Conservation (phyloP, 2,329 filamentous ascomycete genomes). For the Pseudocercospora cruenta region DNA sequence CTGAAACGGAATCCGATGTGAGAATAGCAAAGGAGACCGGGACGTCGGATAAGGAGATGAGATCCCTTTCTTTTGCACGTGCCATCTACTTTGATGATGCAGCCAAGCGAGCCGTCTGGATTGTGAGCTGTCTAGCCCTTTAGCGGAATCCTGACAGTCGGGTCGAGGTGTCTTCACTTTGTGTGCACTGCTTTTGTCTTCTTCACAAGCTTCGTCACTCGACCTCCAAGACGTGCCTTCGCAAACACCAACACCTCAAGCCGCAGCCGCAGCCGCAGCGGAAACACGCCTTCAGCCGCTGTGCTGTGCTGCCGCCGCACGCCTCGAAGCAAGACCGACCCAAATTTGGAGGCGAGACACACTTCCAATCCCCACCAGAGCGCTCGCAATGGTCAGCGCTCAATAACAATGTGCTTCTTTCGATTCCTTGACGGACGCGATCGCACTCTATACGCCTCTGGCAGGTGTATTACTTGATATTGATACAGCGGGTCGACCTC, state of each 20-base stretch:
- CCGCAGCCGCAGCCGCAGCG: too few relatives aligned
- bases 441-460: not conserved
- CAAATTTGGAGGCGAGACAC: not conserved
- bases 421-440: not conserved
- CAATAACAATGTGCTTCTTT: not conserved
- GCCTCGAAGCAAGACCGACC: not conserved
- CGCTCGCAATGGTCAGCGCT: slow-evolving; percentile 1
- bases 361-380: not conserved
- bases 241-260: not conserved
- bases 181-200: too few relatives aligned
- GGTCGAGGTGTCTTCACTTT: not conserved
- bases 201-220: not conserved
- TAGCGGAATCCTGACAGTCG: not conserved
- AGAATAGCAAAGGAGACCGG: not conserved
- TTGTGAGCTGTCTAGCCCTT: not conserved
- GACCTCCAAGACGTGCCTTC: not conserved
- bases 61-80: not conserved
- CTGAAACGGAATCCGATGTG: not conserved
- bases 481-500: not conserved
- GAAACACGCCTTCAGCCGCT: too few relatives aligned
- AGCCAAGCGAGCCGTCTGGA: not conserved
- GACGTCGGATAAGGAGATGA: not conserved
- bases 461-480: not conserved
- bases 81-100: not conserved
- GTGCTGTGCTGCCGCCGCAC: not conserved